A percentile compares a stretch with the other conserved stretches of the same genome.
Conservation (phyloP, 2,329 filamentous ascomycete species). For the Onygenales sp. region DNA sequence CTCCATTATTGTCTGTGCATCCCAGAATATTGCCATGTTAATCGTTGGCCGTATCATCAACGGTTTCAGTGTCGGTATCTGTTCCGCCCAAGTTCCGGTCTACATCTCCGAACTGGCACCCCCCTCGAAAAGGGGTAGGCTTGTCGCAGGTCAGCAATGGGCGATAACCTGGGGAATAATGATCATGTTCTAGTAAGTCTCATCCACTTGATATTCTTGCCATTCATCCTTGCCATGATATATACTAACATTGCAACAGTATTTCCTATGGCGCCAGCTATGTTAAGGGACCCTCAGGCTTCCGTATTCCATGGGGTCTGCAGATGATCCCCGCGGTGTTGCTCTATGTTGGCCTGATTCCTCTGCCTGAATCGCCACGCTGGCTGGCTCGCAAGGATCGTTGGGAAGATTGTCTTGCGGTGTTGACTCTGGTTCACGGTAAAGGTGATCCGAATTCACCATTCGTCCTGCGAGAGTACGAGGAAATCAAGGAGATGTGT, state of each 20-base stretch:
- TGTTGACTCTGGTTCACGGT: conserved; percentile 51
- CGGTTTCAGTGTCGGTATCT: conserved; percentile 33
- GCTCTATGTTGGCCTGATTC: conserved; percentile 46
- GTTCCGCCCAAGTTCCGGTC: conserved; percentile 33
- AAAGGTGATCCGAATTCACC: conserved; percentile 55
- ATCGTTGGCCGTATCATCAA: conserved; percentile 33
- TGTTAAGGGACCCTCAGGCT: conserved; percentile 45
- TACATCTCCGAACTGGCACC: conserved; percentile 32
- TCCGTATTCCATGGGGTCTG: conserved; percentile 55
- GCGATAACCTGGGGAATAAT: conserved; percentile 37
- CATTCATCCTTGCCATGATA: background rate
- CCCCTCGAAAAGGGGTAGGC: conserved; percentile 32
- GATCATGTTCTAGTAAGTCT: conserved; percentile 50
- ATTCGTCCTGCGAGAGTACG: conserved; percentile 58
- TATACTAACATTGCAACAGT: conserved; percentile 11
- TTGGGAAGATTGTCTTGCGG: conserved; percentile 42
- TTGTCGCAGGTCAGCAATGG: conserved; percentile 34
- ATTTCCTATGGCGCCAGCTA: conserved; percentile 54
- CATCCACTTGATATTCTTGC: background rate
- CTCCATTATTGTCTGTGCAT: conserved; percentile 51
- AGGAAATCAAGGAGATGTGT: conserved; percentile 63
- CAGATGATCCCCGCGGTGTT: conserved; percentile 54
- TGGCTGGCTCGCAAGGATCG: conserved; percentile 56
- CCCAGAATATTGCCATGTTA: conserved; percentile 55
- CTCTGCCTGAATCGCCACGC: conserved; percentile 48